Percentiles rank a stretch among this genome's conserved stretches.
Conservation (phyloP, 148 eudicot genomes). For the Salicornia ramosissima region DNA sequence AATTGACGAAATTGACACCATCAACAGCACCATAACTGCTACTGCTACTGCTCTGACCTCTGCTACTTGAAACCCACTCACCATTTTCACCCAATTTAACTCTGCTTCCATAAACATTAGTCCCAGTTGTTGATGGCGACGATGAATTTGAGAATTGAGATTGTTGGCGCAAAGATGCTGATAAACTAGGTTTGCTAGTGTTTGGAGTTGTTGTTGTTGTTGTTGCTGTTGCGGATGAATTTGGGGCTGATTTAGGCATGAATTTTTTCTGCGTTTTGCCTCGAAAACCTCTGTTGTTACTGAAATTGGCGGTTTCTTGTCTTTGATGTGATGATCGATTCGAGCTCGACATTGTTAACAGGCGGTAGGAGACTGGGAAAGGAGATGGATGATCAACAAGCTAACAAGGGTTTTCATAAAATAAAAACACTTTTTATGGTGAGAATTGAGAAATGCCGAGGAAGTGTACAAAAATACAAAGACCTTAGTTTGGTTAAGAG, state of each 20-base stretch:
- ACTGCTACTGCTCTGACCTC: background rate
- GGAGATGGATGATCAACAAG: too few species aligned
- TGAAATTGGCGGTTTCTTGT: background rate
- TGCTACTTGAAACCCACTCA: constrained; percentile 4
- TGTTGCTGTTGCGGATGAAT: background rate
- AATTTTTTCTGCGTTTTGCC: constrained; percentile 7
- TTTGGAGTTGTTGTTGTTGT: background rate
- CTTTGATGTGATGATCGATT: constrained; percentile 1
- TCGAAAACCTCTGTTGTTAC: background rate
- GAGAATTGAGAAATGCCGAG: too few species aligned
- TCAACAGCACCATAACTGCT: background rate
- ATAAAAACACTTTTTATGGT: too few species aligned
- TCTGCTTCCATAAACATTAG: background rate
- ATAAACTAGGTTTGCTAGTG: constrained; percentile 1
- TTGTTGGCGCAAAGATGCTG: background rate
- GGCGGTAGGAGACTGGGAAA: background rate
- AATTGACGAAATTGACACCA: constrained; percentile 61
- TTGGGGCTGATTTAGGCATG: background rate
- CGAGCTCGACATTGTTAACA: background rate
- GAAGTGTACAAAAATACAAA: too few species aligned
- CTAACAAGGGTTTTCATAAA: too few species aligned
- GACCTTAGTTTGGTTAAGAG: too few species aligned
- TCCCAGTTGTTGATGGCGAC: background rate
- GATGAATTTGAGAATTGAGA: background rate
- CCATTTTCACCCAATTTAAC: background rate